Evolutionary conservation across 768 basidiomycete species (phyloP).

Genomic region (Lentinula sp.): DNA sequence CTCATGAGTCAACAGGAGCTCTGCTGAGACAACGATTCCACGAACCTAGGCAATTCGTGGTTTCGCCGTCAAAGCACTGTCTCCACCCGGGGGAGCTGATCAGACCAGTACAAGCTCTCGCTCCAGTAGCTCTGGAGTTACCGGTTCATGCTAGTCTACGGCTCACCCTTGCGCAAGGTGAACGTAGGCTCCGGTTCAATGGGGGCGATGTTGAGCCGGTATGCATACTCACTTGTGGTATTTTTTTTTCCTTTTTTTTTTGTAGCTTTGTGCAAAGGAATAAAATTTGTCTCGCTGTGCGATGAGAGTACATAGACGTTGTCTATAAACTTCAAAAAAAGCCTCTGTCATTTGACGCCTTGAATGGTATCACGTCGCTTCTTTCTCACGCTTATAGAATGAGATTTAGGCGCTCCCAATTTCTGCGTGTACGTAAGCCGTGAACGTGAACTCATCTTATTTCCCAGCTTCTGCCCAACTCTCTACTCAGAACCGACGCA

Average conservation of each 20-base stretch:
- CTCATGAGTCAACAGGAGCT: not conserved
- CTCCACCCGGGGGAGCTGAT: not conserved
- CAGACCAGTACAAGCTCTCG: not conserved
- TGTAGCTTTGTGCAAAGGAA: not conserved
- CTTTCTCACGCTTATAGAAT: too few relatives aligned
- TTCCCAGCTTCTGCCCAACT: too few relatives aligned
- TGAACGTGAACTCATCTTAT: too few relatives aligned
- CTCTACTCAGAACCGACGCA: not conserved
- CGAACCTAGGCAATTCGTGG: not conserved
- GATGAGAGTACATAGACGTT: not conserved
- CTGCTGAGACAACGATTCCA: not conserved
- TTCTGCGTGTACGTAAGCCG: too few relatives aligned
- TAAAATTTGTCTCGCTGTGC: too few relatives aligned
- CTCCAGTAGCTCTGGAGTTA: not conserved
- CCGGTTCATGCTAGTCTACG: not conserved
- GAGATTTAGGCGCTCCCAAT: too few relatives aligned
- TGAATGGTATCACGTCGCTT: too few relatives aligned
- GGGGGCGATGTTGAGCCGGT: not conserved
- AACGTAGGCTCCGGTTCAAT: not conserved
- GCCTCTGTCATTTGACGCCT: too few relatives aligned
- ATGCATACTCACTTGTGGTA: not conserved
- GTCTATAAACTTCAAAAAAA: too few relatives aligned
- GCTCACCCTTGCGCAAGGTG: not conserved
- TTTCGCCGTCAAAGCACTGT: not conserved
- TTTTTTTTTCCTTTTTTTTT: not conserved